phyloP scores from a whole-genome alignment of 495 filamentous ascomycete species.

The Glonium stellatum region DNA sequence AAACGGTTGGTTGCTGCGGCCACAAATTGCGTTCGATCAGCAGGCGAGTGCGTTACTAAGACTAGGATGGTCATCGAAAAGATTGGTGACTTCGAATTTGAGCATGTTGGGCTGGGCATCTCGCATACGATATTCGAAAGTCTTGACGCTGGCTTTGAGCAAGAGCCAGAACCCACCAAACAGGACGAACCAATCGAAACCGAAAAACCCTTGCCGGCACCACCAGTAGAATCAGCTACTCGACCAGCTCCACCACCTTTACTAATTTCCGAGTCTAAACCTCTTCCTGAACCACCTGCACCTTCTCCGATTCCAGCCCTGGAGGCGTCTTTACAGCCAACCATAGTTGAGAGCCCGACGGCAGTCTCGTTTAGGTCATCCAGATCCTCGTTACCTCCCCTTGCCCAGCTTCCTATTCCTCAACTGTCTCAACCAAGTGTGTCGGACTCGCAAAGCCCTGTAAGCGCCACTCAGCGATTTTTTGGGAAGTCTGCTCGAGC shows the following conservation, averaged over 20 bases:
- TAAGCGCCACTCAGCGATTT: slow-evolving; percentile 22
- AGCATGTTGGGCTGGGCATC: slow-evolving; percentile 36
- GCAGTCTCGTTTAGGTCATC: slow-evolving; percentile 29
- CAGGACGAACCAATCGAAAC: slow-evolving; percentile 8
- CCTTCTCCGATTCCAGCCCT: slow-evolving; percentile 16
- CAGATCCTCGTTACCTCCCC: slow-evolving; percentile 27
- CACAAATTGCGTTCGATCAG: slow-evolving; percentile 81
- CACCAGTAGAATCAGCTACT: slow-evolving; percentile 14
- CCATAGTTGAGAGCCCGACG: slow-evolving; percentile 26
- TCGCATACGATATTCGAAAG: slow-evolving; percentile 30
- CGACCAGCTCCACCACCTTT: slow-evolving; percentile 24
- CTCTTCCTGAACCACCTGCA: slow-evolving; percentile 29
- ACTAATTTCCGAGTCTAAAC: slow-evolving; percentile 29
- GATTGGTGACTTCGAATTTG: slow-evolving; percentile 90
- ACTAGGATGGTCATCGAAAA: slow-evolving; percentile 78
- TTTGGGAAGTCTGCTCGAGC: slow-evolving; percentile 30
- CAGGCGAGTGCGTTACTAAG: slow-evolving; percentile 83
- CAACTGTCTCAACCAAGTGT: slow-evolving; percentile 38
- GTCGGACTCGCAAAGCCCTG: slow-evolving; percentile 30
- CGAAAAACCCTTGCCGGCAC: slow-evolving; percentile 29
- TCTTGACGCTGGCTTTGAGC: slow-evolving; percentile 1
- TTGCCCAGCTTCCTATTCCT: slow-evolving; percentile 32
- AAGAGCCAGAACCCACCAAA: slow-evolving; percentile 7
- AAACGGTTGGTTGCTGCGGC: slow-evolving; percentile 71
- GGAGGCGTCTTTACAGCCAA: slow-evolving; percentile 7